Conservation (phyloP, 257 asterid genomes). For the Dorcoceras hygrometricum region DNA sequence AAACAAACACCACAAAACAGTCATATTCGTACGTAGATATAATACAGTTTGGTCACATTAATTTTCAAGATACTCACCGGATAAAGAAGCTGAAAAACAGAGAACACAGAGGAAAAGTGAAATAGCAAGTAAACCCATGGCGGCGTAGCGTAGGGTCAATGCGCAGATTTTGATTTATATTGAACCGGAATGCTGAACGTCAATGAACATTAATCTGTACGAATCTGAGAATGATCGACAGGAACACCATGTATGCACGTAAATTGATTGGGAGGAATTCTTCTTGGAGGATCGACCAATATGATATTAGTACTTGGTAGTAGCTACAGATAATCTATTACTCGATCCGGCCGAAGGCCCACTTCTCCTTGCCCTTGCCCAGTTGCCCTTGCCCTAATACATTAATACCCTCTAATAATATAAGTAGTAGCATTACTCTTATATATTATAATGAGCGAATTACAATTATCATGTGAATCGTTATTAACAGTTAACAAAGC, state of each 20-base stretch:
- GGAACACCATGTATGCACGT: constrained; percentile 17
- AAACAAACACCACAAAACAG: not conserved
- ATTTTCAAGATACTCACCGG: constrained; percentile 25
- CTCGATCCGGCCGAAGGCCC: no score
- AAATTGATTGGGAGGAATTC: no score
- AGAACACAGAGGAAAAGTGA: constrained; percentile 30
- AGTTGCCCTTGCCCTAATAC: no score
- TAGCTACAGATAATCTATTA: no score
- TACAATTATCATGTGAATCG: no score
- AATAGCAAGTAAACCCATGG: constrained; percentile 22
- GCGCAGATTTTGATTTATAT: not conserved
- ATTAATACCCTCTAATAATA: no score
- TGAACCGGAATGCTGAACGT: not conserved
- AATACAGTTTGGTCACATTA: not conserved
- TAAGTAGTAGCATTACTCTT: no score
- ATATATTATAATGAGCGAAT: no score
- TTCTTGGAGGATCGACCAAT: no score
- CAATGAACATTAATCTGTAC: constrained; percentile 12
- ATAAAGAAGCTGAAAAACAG: constrained; percentile 25
- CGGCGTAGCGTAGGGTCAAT: not conserved
- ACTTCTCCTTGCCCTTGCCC: no score
- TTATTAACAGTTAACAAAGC: no score
- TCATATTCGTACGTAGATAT: not conserved
- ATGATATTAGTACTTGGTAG: no score
- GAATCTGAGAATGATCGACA: constrained; percentile 17